phyloP scores from a whole-genome alignment of 176 grass and related monocot species.

The Microstegium vimineum region DNA sequence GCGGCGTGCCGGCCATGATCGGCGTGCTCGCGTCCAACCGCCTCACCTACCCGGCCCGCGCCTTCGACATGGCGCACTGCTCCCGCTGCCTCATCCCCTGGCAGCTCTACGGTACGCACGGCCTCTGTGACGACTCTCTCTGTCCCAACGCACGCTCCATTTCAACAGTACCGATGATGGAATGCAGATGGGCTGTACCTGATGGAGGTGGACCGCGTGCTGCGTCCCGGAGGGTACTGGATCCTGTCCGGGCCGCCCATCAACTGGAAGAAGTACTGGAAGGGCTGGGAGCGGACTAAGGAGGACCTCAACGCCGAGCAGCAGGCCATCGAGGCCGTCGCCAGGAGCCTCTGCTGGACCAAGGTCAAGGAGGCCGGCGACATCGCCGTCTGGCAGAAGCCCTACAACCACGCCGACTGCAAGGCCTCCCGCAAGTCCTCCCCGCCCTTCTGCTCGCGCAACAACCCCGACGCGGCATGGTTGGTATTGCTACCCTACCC shows the following conservation, averaged over 20 bases:
- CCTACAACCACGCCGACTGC: slow-evolving; percentile 64
- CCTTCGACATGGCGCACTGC: slow-evolving; percentile 94
- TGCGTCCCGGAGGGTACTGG: slow-evolving; percentile 92
- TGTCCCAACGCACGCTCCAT: neutral
- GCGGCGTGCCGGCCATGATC: slow-evolving; percentile 84
- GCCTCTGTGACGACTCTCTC: neutral
- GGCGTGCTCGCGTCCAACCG: slow-evolving; percentile 63
- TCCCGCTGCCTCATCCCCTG: slow-evolving; percentile 90
- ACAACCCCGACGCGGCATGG: slow-evolving; percentile 75
- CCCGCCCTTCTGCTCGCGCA: slow-evolving; percentile 54
- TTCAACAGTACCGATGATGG: neutral
- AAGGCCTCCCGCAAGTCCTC: slow-evolving; percentile 55
- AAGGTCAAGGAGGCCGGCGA: slow-evolving; percentile 79
- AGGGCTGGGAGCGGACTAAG: slow-evolving; percentile 74
- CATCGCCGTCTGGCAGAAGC: slow-evolving; percentile 96
- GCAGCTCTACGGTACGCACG: slow-evolving; percentile 27
- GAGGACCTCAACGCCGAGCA: slow-evolving; percentile 78
- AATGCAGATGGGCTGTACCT: slow-evolving; percentile 66
- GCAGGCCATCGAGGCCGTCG: slow-evolving; percentile 63
- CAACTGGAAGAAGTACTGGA: slow-evolving; percentile 83
- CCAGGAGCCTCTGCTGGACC: slow-evolving; percentile 81
- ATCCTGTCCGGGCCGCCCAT: slow-evolving; percentile 85
- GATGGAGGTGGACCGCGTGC: slow-evolving; percentile 82
- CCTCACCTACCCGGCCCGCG: slow-evolving; percentile 64
- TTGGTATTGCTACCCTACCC: neutral